Evolutionary conservation across 2,329 filamentous ascomycete genomes (phyloP), one percentile per base, ranked within the genome.

Genomic region (Fusarium sarcochroum): DNA sequence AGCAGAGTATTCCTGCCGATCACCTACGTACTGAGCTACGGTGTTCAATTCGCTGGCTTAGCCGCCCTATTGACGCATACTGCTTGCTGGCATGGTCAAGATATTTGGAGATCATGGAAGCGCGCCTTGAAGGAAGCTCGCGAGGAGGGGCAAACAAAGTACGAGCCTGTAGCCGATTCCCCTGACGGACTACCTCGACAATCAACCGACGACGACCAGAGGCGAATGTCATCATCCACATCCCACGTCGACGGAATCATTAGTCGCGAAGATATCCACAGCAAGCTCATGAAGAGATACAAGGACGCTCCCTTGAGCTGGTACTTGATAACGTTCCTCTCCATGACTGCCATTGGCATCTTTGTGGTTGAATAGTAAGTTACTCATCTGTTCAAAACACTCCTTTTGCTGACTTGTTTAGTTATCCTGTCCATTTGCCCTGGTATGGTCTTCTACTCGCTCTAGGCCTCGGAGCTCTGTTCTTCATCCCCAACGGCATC

Each of bases 401-500:
- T 49, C 14, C 20, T 17, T 15, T 49, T 55, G 23, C 61, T 71
- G 23, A 68, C 72, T 23, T n/a, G 35, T 15, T n/a, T 66, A 91
- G 89, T 75, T 93, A 93, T 75, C 93, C 93, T 1, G 86, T 96
- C 45, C 90, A 94, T 75, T 83, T 97, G 2, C 93, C 93, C 0
- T 97, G 93, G 91, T 96, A 96, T 73, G 93, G 93, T 6, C 84
- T 97, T 5, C 83, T 97, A 17, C 85, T 97, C 7, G 92, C 93
- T 2, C 85, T 97, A 3, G 87, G 84, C 25, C 93, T 97, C 54
- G 93, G 93, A 63, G 89, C 90, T 20, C 79, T 95, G 55, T 91
- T 97, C 63, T 97, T 97, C 81, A 93, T 97, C 61, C 93, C 93
- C 13, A 95, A 96, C 68, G 93, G 93, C 63, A 96, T 97, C 76